These are phyloP conservation scores for Dorcoceras hygrometricum DNA, from an alignment of 257 asterid genomes.

Conservation along the genomic window DNA sequence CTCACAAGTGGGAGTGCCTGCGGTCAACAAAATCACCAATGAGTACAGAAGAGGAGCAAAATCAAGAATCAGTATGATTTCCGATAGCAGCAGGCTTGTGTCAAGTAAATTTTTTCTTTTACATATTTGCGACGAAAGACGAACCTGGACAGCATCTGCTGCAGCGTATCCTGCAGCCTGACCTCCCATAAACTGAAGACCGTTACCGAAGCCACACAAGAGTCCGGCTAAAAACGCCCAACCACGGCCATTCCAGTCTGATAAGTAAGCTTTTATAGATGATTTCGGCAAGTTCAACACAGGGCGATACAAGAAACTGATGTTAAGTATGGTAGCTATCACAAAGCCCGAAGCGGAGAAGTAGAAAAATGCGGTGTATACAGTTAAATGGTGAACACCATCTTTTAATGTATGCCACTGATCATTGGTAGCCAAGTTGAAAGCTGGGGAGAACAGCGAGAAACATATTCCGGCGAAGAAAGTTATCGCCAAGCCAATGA, in stretches of 20 bases:
- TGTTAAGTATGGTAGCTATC: conserved; percentile 62
- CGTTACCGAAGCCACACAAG: conserved; percentile 90
- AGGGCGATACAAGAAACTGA: conserved; percentile 69
- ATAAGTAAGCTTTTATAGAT: conserved; percentile 61
- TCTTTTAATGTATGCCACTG: conserved; percentile 67
- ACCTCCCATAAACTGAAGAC: conserved; percentile 99
- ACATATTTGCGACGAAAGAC: conserved; percentile 1
- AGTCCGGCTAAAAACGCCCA: conserved; percentile 93
- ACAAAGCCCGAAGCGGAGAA: conserved; percentile 77
- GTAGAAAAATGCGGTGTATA: conserved; percentile 88
- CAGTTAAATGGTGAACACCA: conserved; percentile 73
- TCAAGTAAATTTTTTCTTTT: neutral
- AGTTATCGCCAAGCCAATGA: conserved; percentile 69
- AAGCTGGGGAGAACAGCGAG: conserved; percentile 87
- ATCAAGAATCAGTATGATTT: too few relatives aligned
- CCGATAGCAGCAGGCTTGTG: neutral
- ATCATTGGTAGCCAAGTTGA: conserved; percentile 88
- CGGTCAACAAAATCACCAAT: conserved; percentile 12
- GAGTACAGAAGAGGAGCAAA: too few relatives aligned
- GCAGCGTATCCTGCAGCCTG: conserved; percentile 99
- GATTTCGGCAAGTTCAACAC: conserved; percentile 67
- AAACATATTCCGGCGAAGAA: conserved; percentile 91
- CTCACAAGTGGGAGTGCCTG: conserved; percentile 96
- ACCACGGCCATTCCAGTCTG: conserved; percentile 84
- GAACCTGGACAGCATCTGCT: conserved; percentile 97